A percentile compares a stretch with the other conserved stretches of the same genome.
phyloP scores from a whole-genome alignment of 768 basidiomycete species.

The Amanita pallidorosea region DNA sequence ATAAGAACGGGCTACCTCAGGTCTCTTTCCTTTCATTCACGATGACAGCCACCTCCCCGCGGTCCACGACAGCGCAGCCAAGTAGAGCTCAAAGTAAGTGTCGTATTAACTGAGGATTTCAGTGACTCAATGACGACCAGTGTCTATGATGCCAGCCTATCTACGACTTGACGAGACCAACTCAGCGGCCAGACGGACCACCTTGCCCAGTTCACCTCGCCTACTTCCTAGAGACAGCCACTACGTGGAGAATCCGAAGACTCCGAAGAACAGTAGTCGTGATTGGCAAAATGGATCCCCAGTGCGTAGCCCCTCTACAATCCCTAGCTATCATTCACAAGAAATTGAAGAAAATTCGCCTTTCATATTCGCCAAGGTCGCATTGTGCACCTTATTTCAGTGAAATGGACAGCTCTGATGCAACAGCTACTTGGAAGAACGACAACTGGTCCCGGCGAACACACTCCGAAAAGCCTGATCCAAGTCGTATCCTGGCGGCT shows the following conservation, averaged over 20 bases:
- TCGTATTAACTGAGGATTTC: background rate
- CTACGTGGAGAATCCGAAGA: background rate
- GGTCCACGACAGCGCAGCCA: background rate
- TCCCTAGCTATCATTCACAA: no score
- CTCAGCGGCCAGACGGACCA: background rate
- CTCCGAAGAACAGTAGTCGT: background rate
- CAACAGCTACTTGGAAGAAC: background rate
- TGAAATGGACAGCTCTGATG: background rate
- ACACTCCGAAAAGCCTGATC: background rate
- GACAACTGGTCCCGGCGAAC: background rate
- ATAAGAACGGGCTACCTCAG: slow-evolving; percentile 1
- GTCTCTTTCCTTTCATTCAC: background rate
- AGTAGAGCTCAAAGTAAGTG: background rate
- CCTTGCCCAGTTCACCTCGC: background rate
- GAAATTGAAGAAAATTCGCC: no score
- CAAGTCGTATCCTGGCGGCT: background rate
- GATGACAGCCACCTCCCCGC: background rate
- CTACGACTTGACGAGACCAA: background rate
- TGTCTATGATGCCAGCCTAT: background rate
- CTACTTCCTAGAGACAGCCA: background rate
- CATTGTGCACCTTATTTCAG: background rate
- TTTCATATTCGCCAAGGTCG: no score
- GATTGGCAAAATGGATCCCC: no score
- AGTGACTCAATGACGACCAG: background rate
- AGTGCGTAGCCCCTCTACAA: no score